These are phyloP conservation scores for Monilinia vaccinii-corymbosi DNA, from an alignment of 2,329 filamentous ascomycete genomes.

Conservation along the genomic window DNA sequence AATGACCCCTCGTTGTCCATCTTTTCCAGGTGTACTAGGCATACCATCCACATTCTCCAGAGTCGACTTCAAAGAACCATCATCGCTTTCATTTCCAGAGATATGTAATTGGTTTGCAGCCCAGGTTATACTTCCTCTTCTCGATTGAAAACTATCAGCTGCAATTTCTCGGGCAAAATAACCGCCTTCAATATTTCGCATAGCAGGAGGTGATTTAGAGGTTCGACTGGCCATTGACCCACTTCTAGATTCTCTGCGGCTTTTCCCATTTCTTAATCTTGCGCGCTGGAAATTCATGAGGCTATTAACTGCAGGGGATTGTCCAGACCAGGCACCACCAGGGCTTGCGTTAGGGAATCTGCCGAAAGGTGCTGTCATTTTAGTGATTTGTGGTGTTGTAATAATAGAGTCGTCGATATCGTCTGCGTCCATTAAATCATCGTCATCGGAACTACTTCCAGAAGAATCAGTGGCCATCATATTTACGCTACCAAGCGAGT, in stretches of 20 bases:
- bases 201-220: conserved; percentile 67
- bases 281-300: conserved; percentile 70
- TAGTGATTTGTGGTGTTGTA: conserved; percentile 70
- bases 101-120: conserved; percentile 85
- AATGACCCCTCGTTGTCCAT: conserved; percentile 65
- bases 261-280: conserved; percentile 49
- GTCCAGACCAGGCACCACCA: conserved; percentile 53
- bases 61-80: conserved; percentile 45
- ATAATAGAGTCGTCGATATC: conserved; percentile 70
- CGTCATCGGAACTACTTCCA: conserved; percentile 60
- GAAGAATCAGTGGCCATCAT: conserved; percentile 75
- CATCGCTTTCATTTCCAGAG: conserved; percentile 70
- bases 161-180: conserved; percentile 45
- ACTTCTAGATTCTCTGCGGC: conserved; percentile 58
- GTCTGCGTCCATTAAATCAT: conserved; percentile 62
- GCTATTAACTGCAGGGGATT: conserved; percentile 64
- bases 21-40: conserved; percentile 37
- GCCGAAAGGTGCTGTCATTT: conserved; percentile 41
- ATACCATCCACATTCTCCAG: conserved; percentile 32
- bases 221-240: conserved; percentile 60
- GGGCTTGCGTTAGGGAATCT: conserved; percentile 37
- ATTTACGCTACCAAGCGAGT: conserved; percentile 45
- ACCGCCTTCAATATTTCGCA: conserved; percentile 31
- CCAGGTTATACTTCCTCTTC: conserved; percentile 83
- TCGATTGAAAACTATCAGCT: conserved; percentile 42